Evolutionary conservation across 2,329 filamentous ascomycete genomes (phyloP), one percentile per base, ranked within the genome.

Genomic region (Nigrospora oryzae): DNA sequence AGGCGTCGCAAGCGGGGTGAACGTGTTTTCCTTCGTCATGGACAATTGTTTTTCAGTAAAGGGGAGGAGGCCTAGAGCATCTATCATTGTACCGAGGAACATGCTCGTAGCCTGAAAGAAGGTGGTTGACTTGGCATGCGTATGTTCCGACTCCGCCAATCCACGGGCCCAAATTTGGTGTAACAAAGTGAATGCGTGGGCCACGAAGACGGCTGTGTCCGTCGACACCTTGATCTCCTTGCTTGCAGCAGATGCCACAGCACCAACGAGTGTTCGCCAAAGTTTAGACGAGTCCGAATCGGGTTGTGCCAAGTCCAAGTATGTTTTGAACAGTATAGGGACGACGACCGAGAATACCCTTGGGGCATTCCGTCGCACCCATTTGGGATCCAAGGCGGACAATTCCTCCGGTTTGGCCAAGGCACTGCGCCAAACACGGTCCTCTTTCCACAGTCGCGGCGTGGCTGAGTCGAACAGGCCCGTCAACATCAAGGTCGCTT

Each of bases 181-280:
- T 7, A 95, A 66, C 17, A 89, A 64, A 36, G 80, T 80, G 41
- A 91, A 74, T 17, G 89, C 73, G 36, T 79, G 74, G 17, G 86
- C 83, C 49, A 95, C 75, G 47, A 90, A 91, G 49, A 81, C 77
- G 57, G 87, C 86, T 1, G 89, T 87, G 49, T 97, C 91, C 12
- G 77, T 77, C 0, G 89, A 89, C 7, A 90, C 83, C 55, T 91
- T 95, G 54, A 98, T 84, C 63, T 98, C 93, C 63, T 95, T 95
- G 36, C 74, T 76, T 19, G 83, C 83, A 35, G 86, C 85, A 40
- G 77, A 75, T 3, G 81, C 75, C 23, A 89, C 69, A 1, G 83
- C 77, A 4, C 70, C 66, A 37, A 87, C 70, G 12, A 89, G 68
- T 1, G 75, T 69, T 28, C 68, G 62, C 83, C 83, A 87, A 34